phyloP scores from a whole-genome alignment of 2,329 filamentous ascomycete genomes.

The Sporothrix phasma region DNA sequence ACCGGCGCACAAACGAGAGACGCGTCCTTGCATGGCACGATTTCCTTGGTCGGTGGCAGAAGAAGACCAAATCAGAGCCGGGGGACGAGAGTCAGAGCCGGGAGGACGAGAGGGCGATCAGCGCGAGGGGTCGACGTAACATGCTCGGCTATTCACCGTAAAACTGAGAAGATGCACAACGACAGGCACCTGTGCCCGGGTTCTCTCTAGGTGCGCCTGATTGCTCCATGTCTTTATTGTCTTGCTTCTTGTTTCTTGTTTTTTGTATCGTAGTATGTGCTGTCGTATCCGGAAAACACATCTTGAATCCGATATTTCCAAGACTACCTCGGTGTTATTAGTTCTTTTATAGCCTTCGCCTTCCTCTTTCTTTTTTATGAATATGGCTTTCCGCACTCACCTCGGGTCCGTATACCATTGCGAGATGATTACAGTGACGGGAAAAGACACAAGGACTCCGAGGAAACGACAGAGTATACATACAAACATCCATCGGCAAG shows the following conservation, averaged over 20 bases:
- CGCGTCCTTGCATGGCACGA: constrained; percentile 3
- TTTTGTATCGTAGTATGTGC: not conserved
- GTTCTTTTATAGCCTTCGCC: not conserved
- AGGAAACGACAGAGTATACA: too few species aligned
- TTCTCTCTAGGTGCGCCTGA: not conserved
- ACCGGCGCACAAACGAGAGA: not conserved
- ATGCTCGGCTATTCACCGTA: too few species aligned
- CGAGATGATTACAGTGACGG: too few species aligned
- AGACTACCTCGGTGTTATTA: not conserved
- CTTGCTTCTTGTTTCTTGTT: not conserved
- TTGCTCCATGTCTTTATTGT: too few species aligned
- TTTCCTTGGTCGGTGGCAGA: not conserved
- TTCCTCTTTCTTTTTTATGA: not conserved
- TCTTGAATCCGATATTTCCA: not conserved
- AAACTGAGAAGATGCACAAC: too few species aligned
- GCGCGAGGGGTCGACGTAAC: too few species aligned
- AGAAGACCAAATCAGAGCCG: too few species aligned
- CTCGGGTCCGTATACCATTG: too few species aligned
- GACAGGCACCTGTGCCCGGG: not conserved
- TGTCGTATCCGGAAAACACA: not conserved
- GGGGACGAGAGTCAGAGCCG: too few species aligned
- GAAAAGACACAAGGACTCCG: too few species aligned
- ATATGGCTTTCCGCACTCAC: not conserved
- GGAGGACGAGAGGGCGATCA: too few species aligned
- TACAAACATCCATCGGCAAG: not conserved